Conservation (phyloP, 2,329 filamentous ascomycete species). For the Neofusicoccum ribis region DNA sequence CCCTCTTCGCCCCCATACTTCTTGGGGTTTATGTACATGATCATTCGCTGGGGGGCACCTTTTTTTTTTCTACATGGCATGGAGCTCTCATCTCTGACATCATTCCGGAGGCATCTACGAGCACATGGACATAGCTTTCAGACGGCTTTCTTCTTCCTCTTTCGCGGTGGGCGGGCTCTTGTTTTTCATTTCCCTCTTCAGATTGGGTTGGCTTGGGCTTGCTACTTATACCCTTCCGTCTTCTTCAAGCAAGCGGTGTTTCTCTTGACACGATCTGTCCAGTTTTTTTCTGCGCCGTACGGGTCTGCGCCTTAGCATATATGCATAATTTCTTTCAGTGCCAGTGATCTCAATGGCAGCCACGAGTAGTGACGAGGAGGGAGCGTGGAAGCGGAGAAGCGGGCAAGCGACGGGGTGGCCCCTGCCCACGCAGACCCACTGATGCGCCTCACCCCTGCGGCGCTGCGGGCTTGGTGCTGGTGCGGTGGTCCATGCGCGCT, state of each 20-base stretch:
- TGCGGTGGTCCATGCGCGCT: neutral
- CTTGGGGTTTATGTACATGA: conserved; percentile 4
- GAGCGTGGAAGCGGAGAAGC: neutral
- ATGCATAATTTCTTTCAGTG: conserved; percentile 5
- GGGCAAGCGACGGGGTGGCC: neutral
- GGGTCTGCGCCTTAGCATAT: neutral
- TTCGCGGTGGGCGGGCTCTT: neutral
- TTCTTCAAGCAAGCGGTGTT: conserved; percentile 17
- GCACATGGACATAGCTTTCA: conserved; percentile 3
- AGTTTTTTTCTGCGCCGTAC: neutral
- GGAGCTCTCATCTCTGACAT: neutral
- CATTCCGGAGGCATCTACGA: neutral
- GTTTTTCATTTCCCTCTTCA: neutral
- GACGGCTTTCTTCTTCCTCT: neutral
- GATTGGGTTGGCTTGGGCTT: conserved; percentile 10
- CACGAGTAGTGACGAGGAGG: no score
- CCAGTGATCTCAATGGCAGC: neutral
- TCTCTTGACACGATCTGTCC: neutral
- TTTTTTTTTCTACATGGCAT: neutral
- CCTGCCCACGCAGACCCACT: neutral
- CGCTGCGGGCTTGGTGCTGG: no score
- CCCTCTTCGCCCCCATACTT: neutral
- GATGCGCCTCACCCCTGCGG: neutral
- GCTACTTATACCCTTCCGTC: conserved; percentile 18
- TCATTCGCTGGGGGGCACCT: neutral